A percentile compares a stretch with the other conserved stretches of the same genome.
Conservation (phyloP, 345 rosid genomes). For the Salix caprea region DNA sequence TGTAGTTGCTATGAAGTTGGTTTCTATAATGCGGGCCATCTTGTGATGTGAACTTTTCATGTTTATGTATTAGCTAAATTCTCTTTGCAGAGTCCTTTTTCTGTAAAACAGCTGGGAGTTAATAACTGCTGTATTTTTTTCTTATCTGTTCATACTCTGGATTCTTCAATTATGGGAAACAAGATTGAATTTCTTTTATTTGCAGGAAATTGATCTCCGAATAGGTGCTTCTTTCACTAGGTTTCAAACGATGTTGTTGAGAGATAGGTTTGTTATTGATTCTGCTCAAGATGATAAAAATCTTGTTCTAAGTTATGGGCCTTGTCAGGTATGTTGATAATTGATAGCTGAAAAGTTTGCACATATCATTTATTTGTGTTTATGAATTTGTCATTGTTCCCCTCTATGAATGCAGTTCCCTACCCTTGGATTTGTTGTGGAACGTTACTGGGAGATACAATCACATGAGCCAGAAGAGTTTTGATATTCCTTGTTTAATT, state of each 20-base stretch:
- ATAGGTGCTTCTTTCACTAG: slow-evolving; percentile 98
- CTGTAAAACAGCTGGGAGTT: not conserved
- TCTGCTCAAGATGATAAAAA: slow-evolving; percentile 70
- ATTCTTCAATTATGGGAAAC: not conserved
- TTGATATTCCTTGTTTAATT: slow-evolving; percentile 27
- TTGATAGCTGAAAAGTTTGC: not conserved
- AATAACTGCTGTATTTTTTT: not conserved
- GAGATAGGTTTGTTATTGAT: slow-evolving; percentile 68
- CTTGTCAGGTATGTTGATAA: slow-evolving; percentile 69
- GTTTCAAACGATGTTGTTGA: slow-evolving; percentile 90
- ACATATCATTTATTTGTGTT: not conserved
- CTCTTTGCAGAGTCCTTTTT: not conserved
- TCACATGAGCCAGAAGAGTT: slow-evolving; percentile 96
- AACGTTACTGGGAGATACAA: slow-evolving; percentile 90
- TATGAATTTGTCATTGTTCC: slow-evolving; percentile 11
- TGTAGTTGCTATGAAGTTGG: not conserved
- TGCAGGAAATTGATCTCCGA: slow-evolving; percentile 93
- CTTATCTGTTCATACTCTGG: not conserved
- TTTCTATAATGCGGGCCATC: not conserved
- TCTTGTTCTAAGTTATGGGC: slow-evolving; percentile 93
- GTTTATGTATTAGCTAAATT: slow-evolving; percentile 6
- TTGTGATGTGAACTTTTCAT: not conserved
- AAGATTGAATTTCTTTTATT: not conserved
- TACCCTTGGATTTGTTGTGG: slow-evolving; percentile 93
- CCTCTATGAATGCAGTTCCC: slow-evolving; percentile 60